Base-by-base conservation (phyloP, 2,329 filamentous ascomycete species). In the Verticillium tricorpus region DNA sequence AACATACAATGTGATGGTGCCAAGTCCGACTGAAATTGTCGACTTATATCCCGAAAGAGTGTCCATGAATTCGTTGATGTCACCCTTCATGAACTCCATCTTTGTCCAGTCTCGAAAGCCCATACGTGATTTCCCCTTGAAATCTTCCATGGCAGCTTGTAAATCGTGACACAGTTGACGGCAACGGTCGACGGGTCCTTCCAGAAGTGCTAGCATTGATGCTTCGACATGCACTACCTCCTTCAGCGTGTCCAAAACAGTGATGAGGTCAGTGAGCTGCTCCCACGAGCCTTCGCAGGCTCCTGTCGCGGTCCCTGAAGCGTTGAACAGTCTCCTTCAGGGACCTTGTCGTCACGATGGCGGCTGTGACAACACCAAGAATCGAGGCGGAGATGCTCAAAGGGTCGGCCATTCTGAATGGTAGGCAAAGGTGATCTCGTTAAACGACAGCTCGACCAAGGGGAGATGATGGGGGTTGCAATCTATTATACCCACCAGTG, bases 1-100 rank as follows among this genome's bases (percentile, higher is more conserved):
- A 31, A 77, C 74, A 76, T 71, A 55, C 28, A 59, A 52, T 31
- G 68, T 77, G 59, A 77, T 72, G 57, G 66, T 72, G 55, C 73
- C 74, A 54, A 77, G 57, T 39, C 71, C 71, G 25, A 77, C 69
- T 8, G 70, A 69, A 52, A 78, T 77, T 2, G 75, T 78, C 59
- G 72, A 69, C 64, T 78, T 78, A 60, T 78, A 78, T 19, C 69
- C 70, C 50, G 68, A 69, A 32, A 78, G 63, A 52, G 69, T 72
- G 40, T 77, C 74, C 58, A 76, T 76, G 63, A 77, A 77, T 56
- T 73, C 70, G 60, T 74, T 76, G 62, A 78, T 76, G 60, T 75
- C 67, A 28, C 74, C 74, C 69, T 66, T 71, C 72, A 71, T 77
- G 40, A 77, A 77, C 64, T 77, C 74, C 72, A 78, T 71, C 67